These are phyloP conservation scores for Heterobasidion annosum DNA, from an alignment of 1,284 basidiomycete genomes.

Conservation along the genomic window DNA sequence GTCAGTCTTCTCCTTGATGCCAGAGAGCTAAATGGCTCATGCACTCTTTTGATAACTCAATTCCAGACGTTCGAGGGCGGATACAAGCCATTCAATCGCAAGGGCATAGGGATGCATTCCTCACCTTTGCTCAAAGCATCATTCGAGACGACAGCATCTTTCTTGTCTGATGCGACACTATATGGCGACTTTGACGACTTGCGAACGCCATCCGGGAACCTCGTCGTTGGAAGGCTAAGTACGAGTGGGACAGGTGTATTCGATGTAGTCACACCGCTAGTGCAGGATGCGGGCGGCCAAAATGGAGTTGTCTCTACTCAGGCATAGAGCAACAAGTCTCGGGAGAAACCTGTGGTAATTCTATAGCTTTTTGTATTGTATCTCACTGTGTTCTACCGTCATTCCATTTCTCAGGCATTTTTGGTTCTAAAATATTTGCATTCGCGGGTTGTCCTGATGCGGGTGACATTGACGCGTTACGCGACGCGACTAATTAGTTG, in stretches of 20 bases:
- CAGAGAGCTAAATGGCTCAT: no score
- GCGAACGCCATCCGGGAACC: conserved; percentile 81
- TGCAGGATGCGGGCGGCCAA: conserved; percentile 5
- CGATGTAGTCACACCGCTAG: conserved; percentile 61
- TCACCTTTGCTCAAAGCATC: conserved; percentile 95
- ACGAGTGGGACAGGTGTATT: conserved; percentile 85
- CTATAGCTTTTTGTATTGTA: neutral
- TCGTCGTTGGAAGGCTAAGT: conserved; percentile 84
- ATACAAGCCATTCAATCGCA: conserved; percentile 97
- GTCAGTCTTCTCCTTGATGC: conserved; percentile 39
- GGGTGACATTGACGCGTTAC: conserved; percentile 4
- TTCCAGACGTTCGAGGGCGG: conserved; percentile 90
- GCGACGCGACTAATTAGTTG: conserved; percentile 5
- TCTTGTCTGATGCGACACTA: conserved; percentile 91
- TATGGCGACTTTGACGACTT: conserved; percentile 94
- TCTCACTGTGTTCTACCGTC: neutral
- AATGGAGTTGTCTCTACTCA: neutral
- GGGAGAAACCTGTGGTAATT: neutral
- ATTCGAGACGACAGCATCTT: conserved; percentile 95
- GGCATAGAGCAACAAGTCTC: conserved; percentile 1
- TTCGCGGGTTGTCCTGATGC: neutral
- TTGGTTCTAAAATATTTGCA: no score
- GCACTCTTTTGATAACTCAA: neutral
- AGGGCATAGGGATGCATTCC: conserved; percentile 85
- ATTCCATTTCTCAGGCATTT: neutral